Base-by-base conservation (phyloP, 768 basidiomycete species). In the Glaciozyma antarctica region DNA sequence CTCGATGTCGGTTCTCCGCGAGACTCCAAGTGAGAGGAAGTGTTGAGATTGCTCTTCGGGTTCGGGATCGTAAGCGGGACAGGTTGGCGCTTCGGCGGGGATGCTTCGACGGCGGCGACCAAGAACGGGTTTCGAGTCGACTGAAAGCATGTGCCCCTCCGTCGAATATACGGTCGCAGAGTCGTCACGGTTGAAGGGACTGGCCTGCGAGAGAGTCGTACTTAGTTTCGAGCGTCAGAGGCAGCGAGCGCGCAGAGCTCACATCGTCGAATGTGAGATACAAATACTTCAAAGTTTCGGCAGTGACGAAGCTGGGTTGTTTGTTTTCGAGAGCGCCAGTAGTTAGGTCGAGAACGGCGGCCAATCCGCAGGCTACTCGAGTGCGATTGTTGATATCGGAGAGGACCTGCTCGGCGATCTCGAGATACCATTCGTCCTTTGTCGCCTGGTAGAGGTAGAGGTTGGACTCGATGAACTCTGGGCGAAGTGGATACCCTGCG, bases 391-490 rank as follows among this genome's bases (percentile, higher is more conserved):
- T 81, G 34, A 98, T 75, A 75, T 98, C 94, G 61, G 79, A 79
- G 41, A 98, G 77, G 34, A 94, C 80, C 10, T 88, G 83, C 75
- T 93, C 90, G 38, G 87, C 94, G 13, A 98, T 85, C 65, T 91
- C 85, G 2, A 98, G 83, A 75, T 98, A 97, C 75, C 90, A 91
- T 3, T 90, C 81, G 73, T 99, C 94, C 53, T 81, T 83, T 17
- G 94, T 97, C 32, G 93, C 93, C 89, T 88, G 82, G 73, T 95
- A 97, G 22, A 98, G 80, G 77, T 93, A 95, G 86, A 92, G 93
- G 8, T 90, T 99, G 26, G 88, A 91, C 77, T 99, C 95, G 63
- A 95, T 83, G 71, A 95, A 93, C 77, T 99, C 94, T 47, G 68
- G 84, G 9, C 70, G 60, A 1, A 71, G 63, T 21, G 69, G 66